Evolutionary conservation across 177 flowering plant genomes (phyloP).

Genomic region (Vitis hybrid): DNA sequence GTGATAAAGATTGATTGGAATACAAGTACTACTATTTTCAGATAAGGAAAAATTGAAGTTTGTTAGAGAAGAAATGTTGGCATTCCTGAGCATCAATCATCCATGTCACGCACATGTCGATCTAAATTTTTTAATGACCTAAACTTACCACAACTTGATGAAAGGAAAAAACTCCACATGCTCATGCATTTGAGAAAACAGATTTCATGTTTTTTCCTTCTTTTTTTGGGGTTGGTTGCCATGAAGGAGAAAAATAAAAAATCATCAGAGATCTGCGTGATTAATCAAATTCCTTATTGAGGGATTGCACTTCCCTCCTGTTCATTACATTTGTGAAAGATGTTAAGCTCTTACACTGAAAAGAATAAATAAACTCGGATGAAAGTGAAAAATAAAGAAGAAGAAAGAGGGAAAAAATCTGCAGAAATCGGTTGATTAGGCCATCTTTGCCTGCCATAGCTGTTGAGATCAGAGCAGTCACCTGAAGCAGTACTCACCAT

Average conservation of each 20-base stretch:
- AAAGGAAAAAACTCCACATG: no score
- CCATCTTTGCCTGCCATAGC: slow-evolving; percentile 14
- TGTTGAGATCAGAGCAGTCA: background rate
- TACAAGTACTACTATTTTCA: no score
- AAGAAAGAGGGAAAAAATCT: background rate
- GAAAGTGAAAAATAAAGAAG: background rate
- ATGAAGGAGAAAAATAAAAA: background rate
- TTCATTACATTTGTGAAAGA: background rate
- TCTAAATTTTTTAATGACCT: no score
- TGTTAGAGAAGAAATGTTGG: no score
- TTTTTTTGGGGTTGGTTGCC: background rate
- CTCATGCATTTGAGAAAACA: no score
- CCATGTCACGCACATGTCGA: no score
- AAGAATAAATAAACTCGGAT: slow-evolving; percentile 3
- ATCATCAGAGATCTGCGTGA: background rate
- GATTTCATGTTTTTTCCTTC: no score
- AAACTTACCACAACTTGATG: no score
- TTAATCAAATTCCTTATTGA: background rate
- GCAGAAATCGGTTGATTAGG: slow-evolving; percentile 9
- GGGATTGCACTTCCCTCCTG: background rate
- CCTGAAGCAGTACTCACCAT: slow-evolving; percentile 2
- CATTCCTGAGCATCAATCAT: no score
- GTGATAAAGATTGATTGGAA: no score
- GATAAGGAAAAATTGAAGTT: no score
- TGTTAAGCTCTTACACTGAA: background rate